These are phyloP conservation scores for Vigna radiata DNA, from an alignment of 306 rosid species.

Conservation along the genomic window DNA sequence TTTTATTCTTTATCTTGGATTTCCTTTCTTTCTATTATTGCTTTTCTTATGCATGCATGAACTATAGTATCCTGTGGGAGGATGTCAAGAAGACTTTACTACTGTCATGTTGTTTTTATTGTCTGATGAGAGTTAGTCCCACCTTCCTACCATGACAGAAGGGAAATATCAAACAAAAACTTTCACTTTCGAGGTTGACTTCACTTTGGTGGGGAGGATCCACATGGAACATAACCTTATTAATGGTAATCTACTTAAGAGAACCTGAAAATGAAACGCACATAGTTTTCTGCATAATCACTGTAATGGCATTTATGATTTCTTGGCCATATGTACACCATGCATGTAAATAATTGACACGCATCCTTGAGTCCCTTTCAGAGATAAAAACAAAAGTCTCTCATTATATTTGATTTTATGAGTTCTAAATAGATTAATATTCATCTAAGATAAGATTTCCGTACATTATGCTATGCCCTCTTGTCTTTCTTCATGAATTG, in stretches of 20 bases:
- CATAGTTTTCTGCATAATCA: slow-evolving; percentile 39
- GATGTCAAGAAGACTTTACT: slow-evolving; percentile 20
- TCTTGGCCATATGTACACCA: slow-evolving; percentile 28
- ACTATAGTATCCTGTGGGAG: slow-evolving; percentile 40
- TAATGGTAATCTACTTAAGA: slow-evolving; percentile 35
- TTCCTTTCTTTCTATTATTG: slow-evolving; percentile 41
- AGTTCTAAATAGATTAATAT: not conserved
- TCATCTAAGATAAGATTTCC: not conserved
- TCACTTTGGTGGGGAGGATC: slow-evolving; percentile 46
- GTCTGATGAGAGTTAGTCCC: slow-evolving; percentile 37
- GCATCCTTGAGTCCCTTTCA: slow-evolving; percentile 39
- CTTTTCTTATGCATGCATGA: slow-evolving; percentile 33
- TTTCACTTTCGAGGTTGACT: slow-evolving; percentile 47
- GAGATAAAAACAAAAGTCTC: slow-evolving; percentile 24
- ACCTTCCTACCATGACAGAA: not conserved
- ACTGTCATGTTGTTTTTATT: slow-evolving; percentile 16
- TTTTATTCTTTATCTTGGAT: slow-evolving; percentile 36
- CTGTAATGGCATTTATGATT: slow-evolving; percentile 41
- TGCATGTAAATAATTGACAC: slow-evolving; percentile 27
- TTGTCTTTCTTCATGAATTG: not conserved
- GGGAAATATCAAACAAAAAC: slow-evolving; percentile 39
- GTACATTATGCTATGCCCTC: not conserved
- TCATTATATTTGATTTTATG: not conserved
- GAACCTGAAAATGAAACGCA: slow-evolving; percentile 50
- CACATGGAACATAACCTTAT: slow-evolving; percentile 32